These are phyloP conservation scores for Phlebiopsis flavidoalba DNA, from an alignment of 768 basidiomycete species.

Conservation along the genomic window DNA sequence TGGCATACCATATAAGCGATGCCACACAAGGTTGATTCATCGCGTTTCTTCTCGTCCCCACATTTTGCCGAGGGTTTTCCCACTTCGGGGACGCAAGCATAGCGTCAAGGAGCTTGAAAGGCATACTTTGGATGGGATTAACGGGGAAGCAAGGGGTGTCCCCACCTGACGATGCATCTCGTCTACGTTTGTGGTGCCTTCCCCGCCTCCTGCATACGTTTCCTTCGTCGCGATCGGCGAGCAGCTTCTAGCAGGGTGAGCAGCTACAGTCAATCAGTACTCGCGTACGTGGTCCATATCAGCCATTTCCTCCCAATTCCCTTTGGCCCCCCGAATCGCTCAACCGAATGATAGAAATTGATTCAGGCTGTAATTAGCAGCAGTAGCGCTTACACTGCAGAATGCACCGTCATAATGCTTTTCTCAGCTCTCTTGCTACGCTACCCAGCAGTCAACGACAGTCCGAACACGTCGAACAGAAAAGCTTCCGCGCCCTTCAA, in stretches of 20 bases:
- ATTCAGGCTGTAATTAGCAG: not conserved
- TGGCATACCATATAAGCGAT: conserved; percentile 45
- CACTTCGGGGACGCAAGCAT: conserved; percentile 49
- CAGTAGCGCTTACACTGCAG: not conserved
- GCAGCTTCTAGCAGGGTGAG: conserved; percentile 21
- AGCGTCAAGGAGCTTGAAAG: conserved; percentile 46
- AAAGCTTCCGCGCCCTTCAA: conserved; percentile 16
- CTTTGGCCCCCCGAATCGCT: conserved; percentile 46
- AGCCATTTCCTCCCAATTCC: too few species aligned
- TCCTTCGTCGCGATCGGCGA: conserved; percentile 25
- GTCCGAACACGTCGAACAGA: conserved; percentile 29
- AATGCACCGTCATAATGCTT: not conserved
- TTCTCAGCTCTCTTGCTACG: conserved; percentile 13
- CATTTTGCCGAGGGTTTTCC: conserved; percentile 34
- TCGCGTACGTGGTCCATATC: too few species aligned
- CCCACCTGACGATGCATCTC: conserved; percentile 48
- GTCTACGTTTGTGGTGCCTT: conserved; percentile 49
- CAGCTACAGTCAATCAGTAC: too few species aligned
- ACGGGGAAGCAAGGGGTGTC: not conserved
- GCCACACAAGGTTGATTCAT: conserved; percentile 52
- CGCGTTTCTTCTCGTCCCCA: conserved; percentile 42
- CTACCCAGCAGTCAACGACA: conserved; percentile 28
- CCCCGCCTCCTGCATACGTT: conserved; percentile 24
- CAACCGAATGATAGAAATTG: conserved; percentile 7
- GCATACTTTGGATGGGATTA: not conserved